Conservation (phyloP, 2,329 filamentous ascomycete genomes). For the Sporothrix humicola region DNA sequence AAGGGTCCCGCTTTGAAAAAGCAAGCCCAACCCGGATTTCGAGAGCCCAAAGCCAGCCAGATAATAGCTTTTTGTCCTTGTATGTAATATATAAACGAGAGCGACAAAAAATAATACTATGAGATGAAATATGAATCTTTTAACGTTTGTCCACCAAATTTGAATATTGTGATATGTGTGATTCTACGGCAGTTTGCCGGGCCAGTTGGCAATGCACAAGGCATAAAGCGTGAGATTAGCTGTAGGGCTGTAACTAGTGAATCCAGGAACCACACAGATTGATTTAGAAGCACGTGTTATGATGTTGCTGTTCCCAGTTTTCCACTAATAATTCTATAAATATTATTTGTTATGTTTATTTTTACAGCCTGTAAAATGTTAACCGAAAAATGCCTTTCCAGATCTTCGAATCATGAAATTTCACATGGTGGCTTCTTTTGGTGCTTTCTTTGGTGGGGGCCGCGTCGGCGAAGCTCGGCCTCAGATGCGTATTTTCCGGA, state of each 20-base stretch:
- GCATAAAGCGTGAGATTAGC: conserved; percentile 5
- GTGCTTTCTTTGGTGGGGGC: neutral
- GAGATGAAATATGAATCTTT: neutral
- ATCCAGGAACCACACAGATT: neutral
- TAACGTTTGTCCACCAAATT: neutral
- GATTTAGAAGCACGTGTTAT: neutral
- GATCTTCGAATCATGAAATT: neutral
- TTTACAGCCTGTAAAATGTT: neutral
- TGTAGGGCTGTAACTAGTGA: neutral
- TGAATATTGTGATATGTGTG: neutral
- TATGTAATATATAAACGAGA: conserved; percentile 23
- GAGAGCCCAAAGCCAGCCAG: conserved; percentile 16
- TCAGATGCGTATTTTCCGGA: neutral
- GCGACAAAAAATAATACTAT: conserved; percentile 8
- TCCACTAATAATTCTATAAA: neutral
- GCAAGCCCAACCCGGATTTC: neutral
- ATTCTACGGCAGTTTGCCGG: neutral
- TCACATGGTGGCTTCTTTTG: neutral
- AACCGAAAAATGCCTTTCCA: neutral
- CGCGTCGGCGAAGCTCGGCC: conserved; percentile 2
- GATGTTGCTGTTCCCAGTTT: too few species aligned
- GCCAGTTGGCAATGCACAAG: neutral
- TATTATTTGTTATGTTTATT: neutral
- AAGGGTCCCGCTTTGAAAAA: too few species aligned
- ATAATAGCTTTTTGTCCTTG: conserved; percentile 12